Evolutionary conservation across 2,329 filamentous ascomycete species (phyloP).

Genomic region (Samsoniella hepiali): DNA sequence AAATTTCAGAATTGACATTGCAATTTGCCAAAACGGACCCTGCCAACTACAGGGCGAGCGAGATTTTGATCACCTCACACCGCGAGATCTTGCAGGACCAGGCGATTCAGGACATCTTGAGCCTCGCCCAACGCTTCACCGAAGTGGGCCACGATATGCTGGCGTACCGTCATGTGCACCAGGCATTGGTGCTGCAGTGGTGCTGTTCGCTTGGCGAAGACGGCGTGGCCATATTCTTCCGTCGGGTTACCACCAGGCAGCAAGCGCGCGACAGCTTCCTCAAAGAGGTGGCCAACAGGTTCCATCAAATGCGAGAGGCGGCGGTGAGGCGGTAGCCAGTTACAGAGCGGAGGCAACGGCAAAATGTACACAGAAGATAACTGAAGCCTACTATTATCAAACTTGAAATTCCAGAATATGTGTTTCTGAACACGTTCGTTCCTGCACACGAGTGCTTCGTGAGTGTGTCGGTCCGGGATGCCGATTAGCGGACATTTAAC

Average conservation of each 20-base stretch:
- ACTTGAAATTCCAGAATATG: too few relatives aligned
- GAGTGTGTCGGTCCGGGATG: conserved; percentile 8
- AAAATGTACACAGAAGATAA: too few relatives aligned
- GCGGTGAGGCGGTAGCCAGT: not conserved
- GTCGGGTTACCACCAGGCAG: not conserved
- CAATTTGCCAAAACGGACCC: not conserved
- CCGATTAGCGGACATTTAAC: conserved; percentile 6
- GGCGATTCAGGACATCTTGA: not conserved
- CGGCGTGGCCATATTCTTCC: not conserved
- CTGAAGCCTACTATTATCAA: too few relatives aligned
- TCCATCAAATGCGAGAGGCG: not conserved
- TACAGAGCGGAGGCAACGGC: too few relatives aligned
- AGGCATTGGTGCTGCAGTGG: not conserved
- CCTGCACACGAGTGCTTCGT: not conserved
- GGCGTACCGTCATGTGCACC: not conserved
- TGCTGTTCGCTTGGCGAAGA: not conserved
- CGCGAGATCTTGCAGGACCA: not conserved
- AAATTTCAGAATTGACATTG: not conserved
- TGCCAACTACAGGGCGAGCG: not conserved
- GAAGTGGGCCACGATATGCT: not conserved
- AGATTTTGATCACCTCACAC: not conserved
- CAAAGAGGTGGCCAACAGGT: not conserved
- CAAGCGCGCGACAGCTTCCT: not conserved
- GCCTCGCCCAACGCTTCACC: not conserved
- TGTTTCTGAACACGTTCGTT: too few relatives aligned